These are phyloP conservation scores for Scleroderma bovista DNA, from an alignment of 768 basidiomycete species.

Conservation along the genomic window DNA sequence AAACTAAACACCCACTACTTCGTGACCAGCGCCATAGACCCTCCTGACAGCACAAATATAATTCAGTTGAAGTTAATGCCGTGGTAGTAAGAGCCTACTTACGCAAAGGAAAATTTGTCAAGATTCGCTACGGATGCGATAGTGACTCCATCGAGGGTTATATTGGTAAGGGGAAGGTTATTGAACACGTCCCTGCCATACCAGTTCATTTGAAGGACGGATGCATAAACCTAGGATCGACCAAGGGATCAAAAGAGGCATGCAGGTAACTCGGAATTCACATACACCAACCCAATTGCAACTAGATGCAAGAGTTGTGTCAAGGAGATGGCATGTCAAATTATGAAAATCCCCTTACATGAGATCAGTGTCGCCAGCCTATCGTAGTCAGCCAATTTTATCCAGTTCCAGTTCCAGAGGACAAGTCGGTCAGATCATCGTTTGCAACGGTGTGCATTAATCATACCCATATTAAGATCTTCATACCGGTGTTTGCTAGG, in stretches of 20 bases:
- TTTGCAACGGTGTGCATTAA: not conserved
- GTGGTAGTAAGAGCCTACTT: slow-evolving; percentile 19
- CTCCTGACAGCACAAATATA: slow-evolving; percentile 31
- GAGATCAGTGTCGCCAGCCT: slow-evolving; percentile 1
- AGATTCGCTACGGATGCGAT: slow-evolving; percentile 61
- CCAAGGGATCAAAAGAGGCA: not conserved
- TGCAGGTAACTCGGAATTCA: not conserved
- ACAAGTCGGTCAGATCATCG: not conserved
- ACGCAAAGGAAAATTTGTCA: slow-evolving; percentile 66
- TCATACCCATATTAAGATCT: slow-evolving; percentile 12
- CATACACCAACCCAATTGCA: slow-evolving; percentile 32
- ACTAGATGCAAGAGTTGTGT: not conserved
- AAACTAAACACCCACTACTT: slow-evolving; percentile 45
- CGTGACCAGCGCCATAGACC: slow-evolving; percentile 54
- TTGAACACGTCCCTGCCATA: slow-evolving; percentile 37
- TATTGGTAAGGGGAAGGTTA: slow-evolving; percentile 42
- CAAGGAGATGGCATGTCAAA: not conserved
- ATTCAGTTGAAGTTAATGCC: not conserved
- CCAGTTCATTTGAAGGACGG: slow-evolving; percentile 42
- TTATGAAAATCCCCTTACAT: not conserved
- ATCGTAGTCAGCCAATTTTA: no score
- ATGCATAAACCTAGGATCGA: slow-evolving; percentile 25
- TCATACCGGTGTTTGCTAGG: slow-evolving; percentile 11
- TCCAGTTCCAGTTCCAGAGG: no score
- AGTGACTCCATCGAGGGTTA: slow-evolving; percentile 47